Percentiles rank a stretch among this genome's conserved stretches.
These are phyloP conservation scores for Sporothrix protearum DNA, from an alignment of 2,329 filamentous ascomycete genomes.

Conservation along the genomic window DNA sequence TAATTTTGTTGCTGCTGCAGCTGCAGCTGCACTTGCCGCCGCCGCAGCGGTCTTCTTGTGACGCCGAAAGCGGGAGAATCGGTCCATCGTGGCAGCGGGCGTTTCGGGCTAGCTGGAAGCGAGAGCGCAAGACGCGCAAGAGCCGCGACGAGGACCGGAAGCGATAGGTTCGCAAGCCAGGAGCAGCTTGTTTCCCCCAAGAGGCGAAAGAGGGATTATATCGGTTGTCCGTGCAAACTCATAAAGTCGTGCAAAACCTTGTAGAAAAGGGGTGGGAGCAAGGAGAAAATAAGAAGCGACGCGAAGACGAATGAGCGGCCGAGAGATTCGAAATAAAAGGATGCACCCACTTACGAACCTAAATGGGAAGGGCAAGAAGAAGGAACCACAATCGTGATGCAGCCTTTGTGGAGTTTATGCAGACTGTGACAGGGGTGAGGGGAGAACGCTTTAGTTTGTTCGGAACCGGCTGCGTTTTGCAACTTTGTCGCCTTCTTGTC, in stretches of 20 bases:
- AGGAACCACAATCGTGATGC: conserved; percentile 6
- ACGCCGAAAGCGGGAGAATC: conserved; percentile 35
- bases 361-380: conserved; percentile 15
- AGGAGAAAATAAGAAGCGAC: background rate
- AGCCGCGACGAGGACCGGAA: background rate
- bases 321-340: conserved; percentile 17
- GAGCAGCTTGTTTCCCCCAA: background rate
- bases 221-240: background rate
- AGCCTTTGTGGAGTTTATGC: conserved; percentile 17
- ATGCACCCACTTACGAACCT: conserved; percentile 7
- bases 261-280: background rate
- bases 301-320: background rate
- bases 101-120: background rate
- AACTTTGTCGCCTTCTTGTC: background rate
- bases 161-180: background rate
- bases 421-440: background rate
- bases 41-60: conserved; percentile 32
- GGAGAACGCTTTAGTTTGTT: background rate
- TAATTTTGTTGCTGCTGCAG: background rate
- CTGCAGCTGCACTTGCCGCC: conserved; percentile 1
- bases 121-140: background rate
- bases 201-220: background rate
- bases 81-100: conserved; percentile 31
- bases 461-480: background rate
- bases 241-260: background rate